Evolutionary conservation across 148 eudicot genomes (phyloP).

Genomic region (Rhododendron vialii): DNA sequence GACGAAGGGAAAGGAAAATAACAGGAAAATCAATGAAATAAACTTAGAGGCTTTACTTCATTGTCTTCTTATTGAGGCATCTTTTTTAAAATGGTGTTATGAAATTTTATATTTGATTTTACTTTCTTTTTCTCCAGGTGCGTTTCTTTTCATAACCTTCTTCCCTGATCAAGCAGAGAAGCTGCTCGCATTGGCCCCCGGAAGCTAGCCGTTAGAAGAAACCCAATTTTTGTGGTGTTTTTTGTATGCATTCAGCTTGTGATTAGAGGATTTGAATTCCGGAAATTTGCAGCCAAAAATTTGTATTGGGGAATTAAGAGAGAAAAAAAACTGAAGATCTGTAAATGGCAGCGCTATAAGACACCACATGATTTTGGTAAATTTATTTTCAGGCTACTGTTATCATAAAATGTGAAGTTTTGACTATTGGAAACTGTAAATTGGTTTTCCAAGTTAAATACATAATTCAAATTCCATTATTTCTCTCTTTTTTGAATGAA

Average conservation of each 20-base stretch:
- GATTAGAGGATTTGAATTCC: neutral
- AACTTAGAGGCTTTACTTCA: neutral
- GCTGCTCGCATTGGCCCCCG: conserved; percentile 46
- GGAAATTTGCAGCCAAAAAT: neutral
- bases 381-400: neutral
- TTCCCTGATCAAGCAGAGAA: conserved; percentile 87
- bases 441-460: neutral
- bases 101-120: neutral
- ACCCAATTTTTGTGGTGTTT: conserved; percentile 4
- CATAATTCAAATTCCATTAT: neutral
- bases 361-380: neutral
- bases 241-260: neutral
- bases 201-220: conserved; percentile 32
- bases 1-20: neutral
- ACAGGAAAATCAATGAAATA: neutral
- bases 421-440: neutral
- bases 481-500: neutral
- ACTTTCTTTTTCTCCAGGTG: conserved; percentile 39
- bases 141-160: conserved; percentile 60
- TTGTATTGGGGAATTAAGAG: neutral
- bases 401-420: neutral
- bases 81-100: neutral
- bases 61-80: neutral
- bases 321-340: neutral
- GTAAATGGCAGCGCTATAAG: neutral